Base-by-base conservation (phyloP, 208 protist species). In the Trypanosoma rangeli region DNA sequence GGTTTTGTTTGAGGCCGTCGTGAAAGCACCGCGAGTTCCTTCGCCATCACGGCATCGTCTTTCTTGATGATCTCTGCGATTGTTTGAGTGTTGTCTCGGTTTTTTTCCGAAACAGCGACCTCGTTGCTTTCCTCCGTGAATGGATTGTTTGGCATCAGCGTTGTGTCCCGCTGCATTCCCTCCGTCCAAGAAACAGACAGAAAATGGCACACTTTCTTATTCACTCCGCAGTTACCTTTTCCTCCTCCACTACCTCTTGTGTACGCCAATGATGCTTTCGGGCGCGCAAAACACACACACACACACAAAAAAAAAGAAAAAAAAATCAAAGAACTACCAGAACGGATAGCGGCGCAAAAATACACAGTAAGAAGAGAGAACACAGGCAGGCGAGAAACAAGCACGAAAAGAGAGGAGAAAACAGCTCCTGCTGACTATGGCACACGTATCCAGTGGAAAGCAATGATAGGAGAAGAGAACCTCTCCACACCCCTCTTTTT, bases 1-100 rank as follows among this genome's bases (percentile, higher is more conserved):
- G 10, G 64, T 50, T 52, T 70, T 63, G 48, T 68, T 72, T 56
- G 76, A 64, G 9, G 73, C 65, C 24, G 56, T 10, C 44, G 24
- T 26, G 64, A 46, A 3, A 93, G 68, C 2, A 74, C 76, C 5
- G 78, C 66, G 13, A 89, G 37, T 24, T 93, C 83, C 7, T 67
- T 59, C 18, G 78, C 78, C 89, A 95, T 95, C 13, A 53, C 70
- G 5, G 80, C 82, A 56, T 95, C 89, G 31, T 80, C 89, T 4
- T 62, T 61, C 16, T 87, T 82, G 18, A 95, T 82, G 46, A 91
- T 80, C 15, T 87, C 81, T 2, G 78, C 79, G 37, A 92, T 64
- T 10, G 75, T 76, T 35, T 39, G 48, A 16, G 35, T 10, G n/a
- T 63, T 16, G 52, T 59, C 48, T 1, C 29, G 18, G 3, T 9